Evolutionary conservation across 2,329 filamentous ascomycete species (phyloP), one percentile per base, ranked within the genome.

Genomic region (Pestalotiopsis fici): DNA sequence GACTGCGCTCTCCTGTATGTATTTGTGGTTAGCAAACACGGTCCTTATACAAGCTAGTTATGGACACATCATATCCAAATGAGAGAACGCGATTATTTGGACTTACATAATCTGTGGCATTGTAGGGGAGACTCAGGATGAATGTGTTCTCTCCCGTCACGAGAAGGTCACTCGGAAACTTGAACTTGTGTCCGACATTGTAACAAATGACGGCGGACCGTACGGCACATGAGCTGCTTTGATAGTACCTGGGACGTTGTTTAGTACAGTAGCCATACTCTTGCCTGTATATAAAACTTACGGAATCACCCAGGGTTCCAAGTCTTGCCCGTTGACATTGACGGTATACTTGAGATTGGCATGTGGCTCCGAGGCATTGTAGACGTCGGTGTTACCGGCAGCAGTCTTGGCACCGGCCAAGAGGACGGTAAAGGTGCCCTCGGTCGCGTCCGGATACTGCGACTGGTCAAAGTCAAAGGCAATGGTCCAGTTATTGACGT

Each of bases 371-470:
- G 79, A 82, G 2, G 83, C 79, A 69, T 88, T 88, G 70, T 79
- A 88, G 1, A 85, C 78, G 73, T 90, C 88, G 1, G 87, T 90
- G 72, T 91, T 91, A 1, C 88, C 88, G 0, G 85, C 82, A 3
- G 87, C 86, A 0, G 86, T 88, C 78, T 91, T 91, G 2, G 85
- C 88, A 2, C 85, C 88, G 0, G 88, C 88, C 1, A 91, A 80
- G 73, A 91, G 88, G 1, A 91, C 82, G 0, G 88, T 91, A 28
- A 91, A 84, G 0, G 86, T 90, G 0, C 87, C 88, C 27, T 79
- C 77, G 35, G 75, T 79, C 66, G 80, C 83, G 5, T 77, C 75
- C 2, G 75, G 71, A 1, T 89, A 71, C 62, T 86, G 78, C 0
- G 77, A 72, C 35, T 79, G 74, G 4, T 78, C 76, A 62, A 87